These are phyloP conservation scores for Protomyces inouyei DNA, from an alignment of 1,139 yeast species.

Conservation along the genomic window DNA sequence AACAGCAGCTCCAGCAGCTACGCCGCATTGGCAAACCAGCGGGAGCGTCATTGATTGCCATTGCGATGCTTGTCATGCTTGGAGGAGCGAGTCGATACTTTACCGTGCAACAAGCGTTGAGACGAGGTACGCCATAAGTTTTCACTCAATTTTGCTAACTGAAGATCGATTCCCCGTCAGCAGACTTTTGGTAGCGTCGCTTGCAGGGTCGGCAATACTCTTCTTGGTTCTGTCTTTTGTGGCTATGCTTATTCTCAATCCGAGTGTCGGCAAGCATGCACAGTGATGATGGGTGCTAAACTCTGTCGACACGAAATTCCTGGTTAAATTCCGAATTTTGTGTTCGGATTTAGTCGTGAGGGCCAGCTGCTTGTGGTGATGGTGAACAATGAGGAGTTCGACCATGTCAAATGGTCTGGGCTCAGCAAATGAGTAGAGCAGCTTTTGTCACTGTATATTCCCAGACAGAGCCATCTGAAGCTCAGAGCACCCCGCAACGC, in stretches of 20 bases:
- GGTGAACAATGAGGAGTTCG: too few species aligned
- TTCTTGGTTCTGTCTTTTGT: neutral
- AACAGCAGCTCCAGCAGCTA: conserved; percentile 1
- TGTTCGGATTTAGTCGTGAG: too few species aligned
- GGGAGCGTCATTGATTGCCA: conserved; percentile 7
- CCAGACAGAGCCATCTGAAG: too few species aligned
- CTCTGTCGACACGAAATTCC: too few species aligned
- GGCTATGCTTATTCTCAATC: neutral
- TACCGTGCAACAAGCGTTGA: conserved; percentile 13
- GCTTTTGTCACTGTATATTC: too few species aligned
- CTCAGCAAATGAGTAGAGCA: too few species aligned
- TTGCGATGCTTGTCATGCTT: conserved; percentile 17
- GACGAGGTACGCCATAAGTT: neutral
- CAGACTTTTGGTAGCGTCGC: neutral
- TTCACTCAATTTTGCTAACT: neutral
- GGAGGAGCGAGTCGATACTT: conserved; percentile 14
- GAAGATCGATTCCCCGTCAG: neutral
- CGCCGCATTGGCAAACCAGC: conserved; percentile 21
- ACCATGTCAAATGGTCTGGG: too few species aligned
- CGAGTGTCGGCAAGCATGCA: neutral
- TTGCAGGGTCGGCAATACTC: neutral
- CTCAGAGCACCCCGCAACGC: too few species aligned
- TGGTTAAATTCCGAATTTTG: too few species aligned
- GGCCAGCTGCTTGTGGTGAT: too few species aligned
- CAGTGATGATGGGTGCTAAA: neutral